These are phyloP conservation scores for Candida succiphila DNA, from an alignment of 805 yeast species.

Conservation along the genomic window DNA sequence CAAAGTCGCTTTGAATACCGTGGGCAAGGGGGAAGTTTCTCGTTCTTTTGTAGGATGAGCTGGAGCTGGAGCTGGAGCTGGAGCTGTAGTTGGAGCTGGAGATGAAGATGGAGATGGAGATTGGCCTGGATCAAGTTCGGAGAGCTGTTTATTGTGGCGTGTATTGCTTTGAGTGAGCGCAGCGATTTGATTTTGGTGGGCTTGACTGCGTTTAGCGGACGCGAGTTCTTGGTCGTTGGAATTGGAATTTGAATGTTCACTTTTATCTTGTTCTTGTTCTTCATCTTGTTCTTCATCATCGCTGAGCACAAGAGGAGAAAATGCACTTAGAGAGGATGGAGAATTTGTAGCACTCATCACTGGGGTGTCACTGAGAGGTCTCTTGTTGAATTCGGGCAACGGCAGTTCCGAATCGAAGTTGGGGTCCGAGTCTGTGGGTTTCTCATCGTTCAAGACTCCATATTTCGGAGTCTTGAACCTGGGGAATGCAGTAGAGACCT, in stretches of 20 bases:
- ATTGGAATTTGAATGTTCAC: too few species aligned
- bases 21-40: too few species aligned
- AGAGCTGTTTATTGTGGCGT: constrained; percentile 11
- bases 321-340: constrained; percentile 25
- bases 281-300: constrained; percentile 19
- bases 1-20: constrained; percentile 44
- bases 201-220: too few species aligned
- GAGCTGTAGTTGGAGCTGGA: neutral
- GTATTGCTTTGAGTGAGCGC: constrained; percentile 18
- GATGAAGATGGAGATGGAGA: neutral
- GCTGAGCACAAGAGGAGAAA: constrained; percentile 16
- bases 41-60: neutral
- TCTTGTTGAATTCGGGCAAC: constrained; percentile 53
- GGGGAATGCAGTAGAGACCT: too few species aligned
- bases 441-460: too few species aligned
- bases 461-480: too few species aligned
- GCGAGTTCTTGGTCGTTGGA: too few species aligned
- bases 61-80: neutral
- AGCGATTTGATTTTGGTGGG: constrained; percentile 3
- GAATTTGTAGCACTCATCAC: constrained; percentile 46
- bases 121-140: neutral
- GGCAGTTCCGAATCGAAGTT: neutral
- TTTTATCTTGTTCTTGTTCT: constrained; percentile 7
- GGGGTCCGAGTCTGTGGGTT: constrained; percentile 3
- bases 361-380: constrained; percentile 73